Percentiles rank a stretch among this genome's conserved stretches.
Evolutionary conservation across 305 asterid species (phyloP).

Genomic region (Ilex paraguariensis): DNA sequence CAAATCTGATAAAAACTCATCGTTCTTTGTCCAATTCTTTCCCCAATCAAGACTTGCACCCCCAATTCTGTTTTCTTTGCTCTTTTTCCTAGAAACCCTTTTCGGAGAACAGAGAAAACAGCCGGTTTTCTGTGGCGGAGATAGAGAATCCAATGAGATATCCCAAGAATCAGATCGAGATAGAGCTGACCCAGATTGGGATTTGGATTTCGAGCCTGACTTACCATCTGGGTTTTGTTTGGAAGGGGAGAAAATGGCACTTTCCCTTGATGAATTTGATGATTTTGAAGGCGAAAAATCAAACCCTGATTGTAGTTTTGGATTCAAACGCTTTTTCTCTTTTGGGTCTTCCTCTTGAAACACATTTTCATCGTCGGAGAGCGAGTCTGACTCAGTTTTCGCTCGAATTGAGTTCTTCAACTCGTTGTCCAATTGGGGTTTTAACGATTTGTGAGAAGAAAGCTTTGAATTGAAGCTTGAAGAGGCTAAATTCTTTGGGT

Average conservation of each 20-base stretch:
- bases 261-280: constrained; percentile 5
- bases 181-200: constrained; percentile 18
- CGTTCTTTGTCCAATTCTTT: constrained; percentile 30
- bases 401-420: neutral
- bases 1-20: constrained; percentile 54
- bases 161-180: constrained; percentile 27
- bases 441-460: constrained; percentile 17
- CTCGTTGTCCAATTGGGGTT: constrained; percentile 9
- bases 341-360: neutral
- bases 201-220: constrained; percentile 16
- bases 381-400: constrained; percentile 8
- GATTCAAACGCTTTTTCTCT: constrained; percentile 11
- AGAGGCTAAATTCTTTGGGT: neutral
- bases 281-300: constrained; percentile 18
- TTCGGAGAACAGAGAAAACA: constrained; percentile 82
- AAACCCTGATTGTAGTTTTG: constrained; percentile 15
- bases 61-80: constrained; percentile 31
- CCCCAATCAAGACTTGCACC: constrained; percentile 25
- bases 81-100: constrained; percentile 41
- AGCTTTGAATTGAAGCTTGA: constrained; percentile 14
- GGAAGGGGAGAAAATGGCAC: constrained; percentile 22
- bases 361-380: neutral
- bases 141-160: constrained; percentile 37
- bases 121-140: constrained; percentile 69
- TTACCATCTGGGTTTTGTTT: constrained; percentile 26